These are phyloP conservation scores for Tulasnella sp. DNA, from an alignment of 768 basidiomycete species.

Conservation along the genomic window DNA sequence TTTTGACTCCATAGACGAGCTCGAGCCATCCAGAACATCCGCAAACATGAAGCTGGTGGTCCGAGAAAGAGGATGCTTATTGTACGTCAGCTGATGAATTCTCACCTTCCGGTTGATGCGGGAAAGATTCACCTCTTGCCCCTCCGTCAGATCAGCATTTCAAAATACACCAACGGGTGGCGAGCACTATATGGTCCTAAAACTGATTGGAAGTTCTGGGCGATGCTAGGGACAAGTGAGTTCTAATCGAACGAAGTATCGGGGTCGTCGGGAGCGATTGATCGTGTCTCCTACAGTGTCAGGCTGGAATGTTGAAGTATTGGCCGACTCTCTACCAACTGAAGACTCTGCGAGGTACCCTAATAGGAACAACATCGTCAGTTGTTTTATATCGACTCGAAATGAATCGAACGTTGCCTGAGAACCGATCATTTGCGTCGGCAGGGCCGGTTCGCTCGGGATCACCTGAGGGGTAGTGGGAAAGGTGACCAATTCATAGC, in stretches of 20 bases:
- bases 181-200: not conserved
- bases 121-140: no score
- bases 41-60: not conserved
- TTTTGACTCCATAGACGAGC: not conserved
- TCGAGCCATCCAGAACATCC: not conserved
- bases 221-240: not conserved
- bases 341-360: not conserved
- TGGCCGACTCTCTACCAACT: not conserved
- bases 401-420: not conserved
- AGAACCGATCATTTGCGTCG: not conserved
- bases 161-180: not conserved
- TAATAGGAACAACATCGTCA: not conserved
- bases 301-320: not conserved
- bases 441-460: not conserved
- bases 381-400: not conserved
- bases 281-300: not conserved
- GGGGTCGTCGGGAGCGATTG: not conserved
- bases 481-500: not conserved
- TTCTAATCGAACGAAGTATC: not conserved
- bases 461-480: not conserved
- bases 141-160: not conserved
- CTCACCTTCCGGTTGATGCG: no score
- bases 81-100: not conserved
- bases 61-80: not conserved
- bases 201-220: constrained; percentile 8